A percentile compares a stretch with the other conserved stretches of the same genome.
Conservation (phyloP, 1,284 basidiomycete species). For the Sporisorium exsertum region DNA sequence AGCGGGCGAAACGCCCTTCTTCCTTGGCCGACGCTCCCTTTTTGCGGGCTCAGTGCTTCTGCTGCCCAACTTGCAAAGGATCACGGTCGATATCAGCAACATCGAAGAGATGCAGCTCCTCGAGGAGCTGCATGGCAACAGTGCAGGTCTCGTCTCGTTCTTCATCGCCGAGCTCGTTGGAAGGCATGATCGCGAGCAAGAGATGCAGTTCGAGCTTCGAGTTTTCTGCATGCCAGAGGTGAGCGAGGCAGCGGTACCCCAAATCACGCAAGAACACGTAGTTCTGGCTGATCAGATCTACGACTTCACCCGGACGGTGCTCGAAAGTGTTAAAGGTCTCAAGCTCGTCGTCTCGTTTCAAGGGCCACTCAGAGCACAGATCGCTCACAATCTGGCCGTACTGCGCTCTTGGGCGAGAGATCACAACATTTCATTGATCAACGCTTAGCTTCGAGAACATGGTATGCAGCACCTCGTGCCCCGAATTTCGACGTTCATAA, state of each 20-base stretch:
- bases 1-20: constrained; percentile 11
- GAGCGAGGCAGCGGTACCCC: background rate
- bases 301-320: constrained; percentile 6
- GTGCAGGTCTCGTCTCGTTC: constrained; percentile 1
- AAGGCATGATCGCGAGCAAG: background rate
- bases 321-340: background rate
- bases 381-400: background rate
- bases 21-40: constrained; percentile 19
- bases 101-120: background rate
- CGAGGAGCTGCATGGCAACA: background rate
- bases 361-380: constrained; percentile 7
- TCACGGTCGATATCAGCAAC: constrained; percentile 24
- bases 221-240: constrained; percentile 12
- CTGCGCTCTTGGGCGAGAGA: constrained; percentile 12
- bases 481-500: too few relatives aligned
- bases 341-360: constrained; percentile 15
- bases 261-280: constrained; percentile 1
- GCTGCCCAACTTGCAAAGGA: constrained; percentile 9
- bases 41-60: constrained; percentile 9
- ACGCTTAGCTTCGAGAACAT: background rate
- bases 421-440: constrained; percentile 10
- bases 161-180: constrained; percentile 21
- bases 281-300: constrained; percentile 11
- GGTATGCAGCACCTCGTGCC: too few relatives aligned
- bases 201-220: constrained; percentile 9